These are phyloP conservation scores for Kwoniella shivajii DNA, from an alignment of 1,284 basidiomycete species.

Conservation along the genomic window DNA sequence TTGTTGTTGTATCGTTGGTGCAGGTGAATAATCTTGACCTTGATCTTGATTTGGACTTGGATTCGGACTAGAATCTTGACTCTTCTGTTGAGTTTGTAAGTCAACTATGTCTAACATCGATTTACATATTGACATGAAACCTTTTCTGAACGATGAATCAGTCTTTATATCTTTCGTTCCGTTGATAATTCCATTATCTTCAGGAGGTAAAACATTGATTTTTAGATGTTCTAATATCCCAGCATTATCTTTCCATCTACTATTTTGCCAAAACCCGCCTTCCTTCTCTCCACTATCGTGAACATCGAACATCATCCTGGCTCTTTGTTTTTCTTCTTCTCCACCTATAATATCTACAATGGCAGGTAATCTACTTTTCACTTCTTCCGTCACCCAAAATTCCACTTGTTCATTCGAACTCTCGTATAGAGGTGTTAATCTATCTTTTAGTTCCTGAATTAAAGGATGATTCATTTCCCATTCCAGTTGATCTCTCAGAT, in stretches of 20 bases:
- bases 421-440: slow-evolving; percentile 14
- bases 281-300: slow-evolving; percentile 2
- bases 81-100: not conserved
- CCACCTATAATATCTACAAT: slow-evolving; percentile 49
- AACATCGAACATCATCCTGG: slow-evolving; percentile 31
- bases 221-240: slow-evolving; percentile 28
- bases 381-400: slow-evolving; percentile 50
- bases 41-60: too few species aligned
- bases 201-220: slow-evolving; percentile 28
- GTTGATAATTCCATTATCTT: slow-evolving; percentile 8
- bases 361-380: slow-evolving; percentile 35
- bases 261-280: slow-evolving; percentile 38
- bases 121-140: slow-evolving; percentile 20
- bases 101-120: slow-evolving; percentile 25
- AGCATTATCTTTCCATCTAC: slow-evolving; percentile 37
- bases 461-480: slow-evolving; percentile 45
- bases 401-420: slow-evolving; percentile 8
- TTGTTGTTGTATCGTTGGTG: slow-evolving; percentile 1
- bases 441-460: slow-evolving; percentile 39
- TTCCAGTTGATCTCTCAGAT: slow-evolving; percentile 45
- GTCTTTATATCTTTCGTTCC: not conserved
- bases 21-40: too few species aligned
- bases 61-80: too few species aligned
- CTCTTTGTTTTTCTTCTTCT: slow-evolving; percentile 31
- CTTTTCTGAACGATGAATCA: slow-evolving; percentile 15